Percentiles rank a stretch among this genome's conserved stretches.
phyloP scores from a whole-genome alignment of 805 yeast genomes.

The Kuraishia piskuri region DNA sequence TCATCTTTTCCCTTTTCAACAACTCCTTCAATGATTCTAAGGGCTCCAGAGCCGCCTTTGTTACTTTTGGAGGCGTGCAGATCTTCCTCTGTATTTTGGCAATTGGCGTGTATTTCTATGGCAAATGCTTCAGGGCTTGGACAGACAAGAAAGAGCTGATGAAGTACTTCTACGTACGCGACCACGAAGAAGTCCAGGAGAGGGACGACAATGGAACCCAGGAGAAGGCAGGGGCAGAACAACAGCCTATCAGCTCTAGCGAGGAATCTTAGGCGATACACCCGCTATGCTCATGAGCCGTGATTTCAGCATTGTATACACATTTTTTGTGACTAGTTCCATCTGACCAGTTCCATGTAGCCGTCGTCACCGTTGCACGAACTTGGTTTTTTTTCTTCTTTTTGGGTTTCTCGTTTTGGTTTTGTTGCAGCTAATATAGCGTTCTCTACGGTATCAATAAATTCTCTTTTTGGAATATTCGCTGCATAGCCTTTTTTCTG shows the following conservation, averaged over 20 bases:
- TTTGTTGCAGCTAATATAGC: too few relatives aligned
- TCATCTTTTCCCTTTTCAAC: conserved; percentile 48
- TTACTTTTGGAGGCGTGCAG: conserved; percentile 45
- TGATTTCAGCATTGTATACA: too few relatives aligned
- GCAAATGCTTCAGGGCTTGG: conserved; percentile 42
- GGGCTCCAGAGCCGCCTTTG: conserved; percentile 38
- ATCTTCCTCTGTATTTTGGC: conserved; percentile 37
- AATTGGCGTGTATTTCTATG: conserved; percentile 45
- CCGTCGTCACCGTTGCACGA: too few relatives aligned
- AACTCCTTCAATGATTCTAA: conserved; percentile 30
- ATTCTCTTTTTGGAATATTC: not conserved
- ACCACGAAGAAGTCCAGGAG: not conserved
- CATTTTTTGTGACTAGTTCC: not conserved
- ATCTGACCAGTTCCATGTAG: not conserved
- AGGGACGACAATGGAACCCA: not conserved
- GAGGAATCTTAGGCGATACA: not conserved
- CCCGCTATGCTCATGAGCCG: not conserved
- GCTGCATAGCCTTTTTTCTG: too few relatives aligned
- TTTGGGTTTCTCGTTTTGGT: not conserved
- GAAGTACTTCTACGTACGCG: conserved; percentile 23
- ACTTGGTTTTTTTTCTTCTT: not conserved
- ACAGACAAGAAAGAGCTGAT: conserved; percentile 38
- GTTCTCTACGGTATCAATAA: not conserved
- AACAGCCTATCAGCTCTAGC: not conserved
- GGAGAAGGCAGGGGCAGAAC: not conserved